phyloP scores from a whole-genome alignment of 1,139 yeast genomes.

The Petasospora fabianii region DNA sequence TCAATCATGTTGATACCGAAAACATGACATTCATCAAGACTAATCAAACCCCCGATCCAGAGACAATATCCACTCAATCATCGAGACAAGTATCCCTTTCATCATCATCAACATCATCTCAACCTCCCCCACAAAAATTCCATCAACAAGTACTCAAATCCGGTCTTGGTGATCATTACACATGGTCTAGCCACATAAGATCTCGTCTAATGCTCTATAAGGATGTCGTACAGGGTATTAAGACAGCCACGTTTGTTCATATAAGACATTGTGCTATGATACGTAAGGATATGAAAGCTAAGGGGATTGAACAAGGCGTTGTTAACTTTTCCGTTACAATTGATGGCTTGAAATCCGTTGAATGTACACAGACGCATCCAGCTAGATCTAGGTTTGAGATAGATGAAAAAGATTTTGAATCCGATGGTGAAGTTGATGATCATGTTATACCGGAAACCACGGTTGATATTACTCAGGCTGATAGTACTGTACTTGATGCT shows the following conservation, averaged over 20 bases:
- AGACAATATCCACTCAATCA: too few species aligned
- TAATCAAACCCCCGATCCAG: constrained; percentile 3
- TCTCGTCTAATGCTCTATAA: constrained; percentile 22
- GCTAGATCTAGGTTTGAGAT: constrained; percentile 12
- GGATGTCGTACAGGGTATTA: constrained; percentile 16
- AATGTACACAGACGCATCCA: not conserved
- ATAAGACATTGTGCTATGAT: constrained; percentile 18
- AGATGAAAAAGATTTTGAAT: constrained; percentile 18
- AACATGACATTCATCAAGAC: constrained; percentile 23
- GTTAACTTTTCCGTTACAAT: constrained; percentile 11
- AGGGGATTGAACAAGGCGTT: constrained; percentile 8
- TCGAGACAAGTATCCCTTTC: not conserved
- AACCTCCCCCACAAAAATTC: constrained; percentile 7
- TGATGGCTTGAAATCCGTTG: constrained; percentile 10
- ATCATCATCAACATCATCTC: constrained; percentile 1
- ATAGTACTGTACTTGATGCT: too few species aligned
- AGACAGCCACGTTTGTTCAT: constrained; percentile 17
- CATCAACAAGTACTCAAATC: constrained; percentile 23
- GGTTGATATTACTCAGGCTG: too few species aligned
- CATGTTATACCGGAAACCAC: too few species aligned
- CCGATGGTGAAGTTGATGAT: constrained; percentile 12
- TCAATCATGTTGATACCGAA: constrained; percentile 16
- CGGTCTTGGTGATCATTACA: constrained; percentile 20
- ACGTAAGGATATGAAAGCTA: constrained; percentile 12
- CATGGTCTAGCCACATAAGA: constrained; percentile 18